Conservation (phyloP, 371 early-diverging fungal species). For the Coemansia sp. region DNA sequence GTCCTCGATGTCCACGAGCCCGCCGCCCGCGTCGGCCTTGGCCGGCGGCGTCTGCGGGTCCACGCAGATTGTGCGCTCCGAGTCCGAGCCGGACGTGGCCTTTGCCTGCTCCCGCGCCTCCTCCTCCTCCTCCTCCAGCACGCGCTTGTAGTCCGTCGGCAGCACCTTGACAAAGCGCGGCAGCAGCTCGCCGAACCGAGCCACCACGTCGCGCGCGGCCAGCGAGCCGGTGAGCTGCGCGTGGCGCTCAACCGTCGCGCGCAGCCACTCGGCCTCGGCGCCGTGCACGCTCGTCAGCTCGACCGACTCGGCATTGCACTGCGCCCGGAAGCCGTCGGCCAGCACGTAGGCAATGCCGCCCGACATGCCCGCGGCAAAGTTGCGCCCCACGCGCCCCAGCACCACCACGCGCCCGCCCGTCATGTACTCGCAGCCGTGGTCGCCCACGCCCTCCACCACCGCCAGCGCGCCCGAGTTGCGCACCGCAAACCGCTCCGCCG, state of each 20-base stretch:
- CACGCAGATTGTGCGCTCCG: conserved; percentile 44
- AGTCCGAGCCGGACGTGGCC: conserved; percentile 17
- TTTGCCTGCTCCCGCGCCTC: conserved; percentile 3
- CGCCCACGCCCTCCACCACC: conserved; percentile 96
- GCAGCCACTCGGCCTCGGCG: conserved; percentile 75
- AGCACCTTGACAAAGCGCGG: conserved; percentile 90
- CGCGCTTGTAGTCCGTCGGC: conserved; percentile 88
- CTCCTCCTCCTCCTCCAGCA: conserved; percentile 62
- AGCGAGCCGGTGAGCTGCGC: conserved; percentile 78
- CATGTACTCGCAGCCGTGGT: conserved; percentile 99
- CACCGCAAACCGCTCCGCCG: conserved; percentile 96
- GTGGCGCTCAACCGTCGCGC: conserved; percentile 79
- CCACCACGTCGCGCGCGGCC: conserved; percentile 72
- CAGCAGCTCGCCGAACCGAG: conserved; percentile 66
- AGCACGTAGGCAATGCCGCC: conserved; percentile 92
- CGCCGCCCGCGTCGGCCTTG: conserved; percentile 49
- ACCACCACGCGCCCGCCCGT: conserved; percentile 89
- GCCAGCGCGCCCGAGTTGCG: conserved; percentile 96
- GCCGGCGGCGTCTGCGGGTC: conserved; percentile 18
- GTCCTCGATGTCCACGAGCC: conserved; percentile 88
- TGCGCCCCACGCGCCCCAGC: conserved; percentile 82
- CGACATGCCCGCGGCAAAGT: conserved; percentile 96
- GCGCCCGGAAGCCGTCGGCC: conserved; percentile 58
- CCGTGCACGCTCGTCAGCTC: conserved; percentile 70
- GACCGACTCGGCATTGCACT: conserved; percentile 91